Base-by-base conservation (phyloP, 805 yeast genomes). In the Metschnikowia henanensis region DNA sequence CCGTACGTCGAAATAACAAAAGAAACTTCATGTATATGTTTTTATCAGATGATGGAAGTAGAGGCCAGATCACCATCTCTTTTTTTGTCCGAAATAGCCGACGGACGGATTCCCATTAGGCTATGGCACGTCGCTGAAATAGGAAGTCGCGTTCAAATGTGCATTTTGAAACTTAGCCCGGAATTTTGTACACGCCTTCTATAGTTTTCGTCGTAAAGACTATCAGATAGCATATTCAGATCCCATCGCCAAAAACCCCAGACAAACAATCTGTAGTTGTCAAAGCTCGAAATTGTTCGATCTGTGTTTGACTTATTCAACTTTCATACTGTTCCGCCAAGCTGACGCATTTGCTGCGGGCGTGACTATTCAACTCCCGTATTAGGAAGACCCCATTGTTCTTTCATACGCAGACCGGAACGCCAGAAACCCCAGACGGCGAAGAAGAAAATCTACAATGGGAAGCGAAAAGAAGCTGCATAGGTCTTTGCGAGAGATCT, bases 401-500 rank as follows among this genome's bases (percentile, higher is more conserved):
- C 43, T 34, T 21, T 20, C 26, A 7, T 5, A 17, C 26, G 15
- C 35, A 22, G 18, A 4, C n/a, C 16, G 26, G 9, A 4, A 13
- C 21, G 28, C 13, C 7, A 30, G 10, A 30, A 22, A 3, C 7
- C 5, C 7, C 16, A 13, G 16, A 28, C 30, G 30, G n/a, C 30
- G 5, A 12, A 28, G 17, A 13, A n/a, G n/a, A 30, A 19, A 28
- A 3, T n/a, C 3, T 8, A 28, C 30, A 28, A 51, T 51, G 55
- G 41, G 35, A 2, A 26, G 23, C 26, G 50, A 49, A n/a, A 49
- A 42, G 19, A 49, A 45, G 37, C 53, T 30, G 46, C 48, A 47
- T 29, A 41, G 46, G 34, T 52, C 56, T 5, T 32, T 52, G 15
- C 42, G 44, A 16, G 54, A 52, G 5, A 17, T 52, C 21, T 39